A percentile compares a stretch with the other conserved stretches of the same genome.
These are phyloP conservation scores for Pestalotiopsis sp. DNA, from an alignment of 2,329 filamentous ascomycete genomes.

Conservation along the genomic window DNA sequence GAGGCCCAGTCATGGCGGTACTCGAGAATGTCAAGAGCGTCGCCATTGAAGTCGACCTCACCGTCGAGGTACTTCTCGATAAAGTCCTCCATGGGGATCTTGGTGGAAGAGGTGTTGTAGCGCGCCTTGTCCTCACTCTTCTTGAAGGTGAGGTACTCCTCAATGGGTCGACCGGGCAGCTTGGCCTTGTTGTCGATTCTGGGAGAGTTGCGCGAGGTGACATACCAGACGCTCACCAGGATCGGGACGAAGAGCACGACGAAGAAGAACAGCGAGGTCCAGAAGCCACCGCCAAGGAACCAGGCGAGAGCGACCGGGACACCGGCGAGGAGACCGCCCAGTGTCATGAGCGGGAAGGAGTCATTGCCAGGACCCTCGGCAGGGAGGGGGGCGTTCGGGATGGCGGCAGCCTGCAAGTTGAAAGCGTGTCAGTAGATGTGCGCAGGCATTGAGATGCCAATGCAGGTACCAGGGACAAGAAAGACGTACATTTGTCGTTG, in stretches of 20 bases:
- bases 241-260: slow-evolving; percentile 79
- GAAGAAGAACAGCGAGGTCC: slow-evolving; percentile 73
- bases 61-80: slow-evolving; percentile 95
- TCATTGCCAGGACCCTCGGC: slow-evolving; percentile 82
- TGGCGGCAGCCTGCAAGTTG: slow-evolving; percentile 68
- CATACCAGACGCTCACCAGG: slow-evolving; percentile 76
- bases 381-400: slow-evolving; percentile 89
- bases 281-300: slow-evolving; percentile 78
- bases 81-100: slow-evolving; percentile 88
- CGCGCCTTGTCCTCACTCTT: slow-evolving; percentile 56
- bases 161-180: slow-evolving; percentile 79
- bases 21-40: slow-evolving; percentile 82
- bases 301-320: slow-evolving; percentile 79
- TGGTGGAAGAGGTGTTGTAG: slow-evolving; percentile 43
- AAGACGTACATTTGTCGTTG: slow-evolving; percentile 45
- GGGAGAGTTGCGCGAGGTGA: slow-evolving; percentile 75
- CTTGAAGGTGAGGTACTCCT: slow-evolving; percentile 85
- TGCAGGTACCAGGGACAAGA: not conserved
- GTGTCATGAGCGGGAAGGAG: slow-evolving; percentile 78
- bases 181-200: slow-evolving; percentile 88
- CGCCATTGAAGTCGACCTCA: slow-evolving; percentile 89
- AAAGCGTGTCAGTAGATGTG: not conserved
- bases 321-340: slow-evolving; percentile 67
- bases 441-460: not conserved
- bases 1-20: slow-evolving; percentile 93